Percentiles rank a stretch among this genome's conserved stretches.
Evolutionary conservation across 2,329 filamentous ascomycete genomes (phyloP).

Genomic region (Aphanocladium album): DNA sequence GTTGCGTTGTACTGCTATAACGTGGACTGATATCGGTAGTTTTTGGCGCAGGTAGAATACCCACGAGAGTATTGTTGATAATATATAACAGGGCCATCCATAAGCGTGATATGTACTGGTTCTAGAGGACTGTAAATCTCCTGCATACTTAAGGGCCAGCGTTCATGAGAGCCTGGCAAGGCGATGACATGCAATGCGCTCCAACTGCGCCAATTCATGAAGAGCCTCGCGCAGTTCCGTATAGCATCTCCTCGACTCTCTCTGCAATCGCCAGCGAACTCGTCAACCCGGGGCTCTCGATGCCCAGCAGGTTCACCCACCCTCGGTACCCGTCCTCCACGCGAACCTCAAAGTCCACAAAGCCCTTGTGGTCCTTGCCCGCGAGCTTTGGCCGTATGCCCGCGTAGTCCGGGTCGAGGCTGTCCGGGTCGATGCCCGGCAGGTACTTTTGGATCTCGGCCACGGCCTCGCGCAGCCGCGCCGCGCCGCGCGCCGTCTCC

Average conservation of each 20-base stretch:
- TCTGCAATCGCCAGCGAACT: constrained; percentile 82
- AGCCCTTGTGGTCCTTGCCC: constrained; percentile 55
- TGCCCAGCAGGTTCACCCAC: constrained; percentile 86
- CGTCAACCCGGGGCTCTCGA: constrained; percentile 89
- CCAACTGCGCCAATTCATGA: neutral
- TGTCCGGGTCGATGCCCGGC: constrained; percentile 61
- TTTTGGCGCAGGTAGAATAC: constrained; percentile 6
- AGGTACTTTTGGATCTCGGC: constrained; percentile 74
- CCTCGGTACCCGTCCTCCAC: constrained; percentile 73
- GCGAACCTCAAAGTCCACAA: constrained; percentile 78
- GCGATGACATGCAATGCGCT: neutral
- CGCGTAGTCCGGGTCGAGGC: constrained; percentile 76
- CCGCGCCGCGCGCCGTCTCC: constrained; percentile 37
- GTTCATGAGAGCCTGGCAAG: neutral
- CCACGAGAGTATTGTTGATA: constrained; percentile 7
- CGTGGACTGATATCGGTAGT: neutral
- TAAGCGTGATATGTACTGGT: constrained; percentile 3
- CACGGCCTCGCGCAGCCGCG: constrained; percentile 61
- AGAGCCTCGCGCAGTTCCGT: constrained; percentile 25
- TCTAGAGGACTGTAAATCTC: neutral
- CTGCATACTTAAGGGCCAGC: no score
- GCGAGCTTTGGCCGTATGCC: constrained; percentile 86
- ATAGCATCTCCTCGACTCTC: constrained; percentile 55
- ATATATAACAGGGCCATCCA: constrained; percentile 1
- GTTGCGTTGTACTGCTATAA: neutral